Evolutionary conservation across 1,139 yeast species (phyloP), one percentile per base, ranked within the genome.

Genomic region (Pichia sp.): DNA sequence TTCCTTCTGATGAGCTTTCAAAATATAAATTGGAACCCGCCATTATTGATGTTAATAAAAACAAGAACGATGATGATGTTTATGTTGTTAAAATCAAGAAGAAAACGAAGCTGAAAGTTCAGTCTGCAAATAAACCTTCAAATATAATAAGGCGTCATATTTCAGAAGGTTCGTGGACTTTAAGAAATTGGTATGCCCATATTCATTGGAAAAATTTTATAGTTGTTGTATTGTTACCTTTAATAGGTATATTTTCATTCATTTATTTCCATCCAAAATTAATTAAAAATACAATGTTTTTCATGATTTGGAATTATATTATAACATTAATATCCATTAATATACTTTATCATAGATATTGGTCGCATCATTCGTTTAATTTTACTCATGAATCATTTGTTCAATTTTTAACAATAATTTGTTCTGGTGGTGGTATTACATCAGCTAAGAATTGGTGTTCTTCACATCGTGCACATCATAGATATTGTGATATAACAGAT

Each of bases 401-500:
- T 45, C 57, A 67, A 39, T 60, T 65, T 23, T 73, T 80, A 55
- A 76, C 78, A 1, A 55, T 78, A 0, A 64, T 80, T 43, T 84
- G 85, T 2, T 66, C 79, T 20, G 73, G 82, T 50, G 69, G 76
- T 16, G 87, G 89, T 0, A 58, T 82, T 10, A 87, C 87, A 0
- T 69, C 82, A 1, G 74, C 77, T 1, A 66, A 75, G 46, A 71
- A 76, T 67, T 82, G 87, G 84, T 80, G 80, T 2, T 66, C 79
- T 0, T 65, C 80, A 32, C 90, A 82, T 61, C 63, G 85, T 43
- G 85, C 85, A 0, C 89, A 82, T 59, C 89, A 82, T 56, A 74
- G 80, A 46, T 78, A 78, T 70, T 56, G 84, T 52, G 86, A 81
- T 52, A 39, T 55, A 10, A 77, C 84, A 0, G 86, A 80, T 47